Base-by-base conservation (phyloP, 129 eudicot genomes). In the Tagetes erecta region DNA sequence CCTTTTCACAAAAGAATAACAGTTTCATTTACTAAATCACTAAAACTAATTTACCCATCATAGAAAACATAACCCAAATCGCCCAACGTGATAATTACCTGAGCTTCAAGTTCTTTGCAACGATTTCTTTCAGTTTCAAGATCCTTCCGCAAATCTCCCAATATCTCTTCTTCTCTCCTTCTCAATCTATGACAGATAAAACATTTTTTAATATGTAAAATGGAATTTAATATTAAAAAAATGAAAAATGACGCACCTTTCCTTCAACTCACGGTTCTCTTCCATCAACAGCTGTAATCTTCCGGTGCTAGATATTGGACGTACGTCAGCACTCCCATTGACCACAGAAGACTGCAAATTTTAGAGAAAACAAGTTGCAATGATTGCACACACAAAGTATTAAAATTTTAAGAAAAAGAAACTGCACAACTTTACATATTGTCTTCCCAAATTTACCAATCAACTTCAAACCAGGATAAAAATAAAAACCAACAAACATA, bases 191-290 rank as follows among this genome's bases (percentile, higher is more conserved):
- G 49, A 36, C 20, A 12, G 41, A 39, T 20, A 46, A n/a, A 71
- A 60, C 10, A 80, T 56, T 35, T 51, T 68, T 55, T 68, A 42
- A 9, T n/a, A 74, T 0, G 40, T 64, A 51, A 57, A 67, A 71
- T 14, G 3, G 11, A 42, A 34, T 0, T 65, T 41, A 44, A 79
- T 41, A 37, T 14, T 64, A 40, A 11, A 3, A 47, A 10, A 51
- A 14, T n/a, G 34, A 1, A 40, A 51, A 27, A 39, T 4, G 30
- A 20, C 77, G 70, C 85, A 89, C 97, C 89, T 92, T 64, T 89
- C 86, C 76, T 69, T 83, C 76, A 92, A 72, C 64, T 75, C 74
- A 2, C 75, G 86, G 67, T 92, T 89, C 78, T 87, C 96, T 80
- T 84, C 87, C 77, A 77, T 73, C 79, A 89, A 75, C 79, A 64